Evolutionary conservation across 805 yeast genomes (phyloP), one percentile per base, ranked within the genome.

Genomic region (Wickerhamomyces chaumierensis): DNA sequence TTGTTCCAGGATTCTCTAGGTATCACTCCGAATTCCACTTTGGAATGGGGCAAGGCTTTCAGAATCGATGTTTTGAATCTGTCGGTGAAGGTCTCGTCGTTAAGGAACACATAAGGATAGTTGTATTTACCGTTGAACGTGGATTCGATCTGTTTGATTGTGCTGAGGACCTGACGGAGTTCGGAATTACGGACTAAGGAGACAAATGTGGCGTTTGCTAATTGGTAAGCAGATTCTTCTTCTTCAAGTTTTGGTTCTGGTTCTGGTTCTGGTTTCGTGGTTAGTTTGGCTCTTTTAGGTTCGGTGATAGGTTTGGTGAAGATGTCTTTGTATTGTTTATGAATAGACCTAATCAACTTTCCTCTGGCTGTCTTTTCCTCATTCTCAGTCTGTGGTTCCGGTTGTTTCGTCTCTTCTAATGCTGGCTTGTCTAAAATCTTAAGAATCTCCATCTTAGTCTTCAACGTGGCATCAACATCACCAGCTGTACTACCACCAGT

Each of bases 91-190:
- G 76, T 76, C 39, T 61, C 64, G 51, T 86, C 94, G 52, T 84
- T 85, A 31, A 85, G 53, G 42, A 85, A 81, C 2, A 84, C 83
- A 62, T 85, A 85, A 0, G 95, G 94, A 53, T 85, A 85, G 36
- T 71, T 68, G 57, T 78, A 85, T 49, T 81, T 81, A 19, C 58
- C 44, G 53, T 85, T 85, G 63, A 84, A 85, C 2, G 61, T 66
- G 19, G 55, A 54, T 52, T 85, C 94, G 29, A 86, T 69, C 44
- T 69, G 73, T 39, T 52, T 53, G 43, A 86, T 74, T 1, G 94
- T 71, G 11, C 48, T 45, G 1, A 72, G 49, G 9, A 84, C 64
- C 1, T 57, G 66, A 0, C 47, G 47, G 16, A 69, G 52, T 49
- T 85, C 95, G 6, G 67, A 51, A 51, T 84, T 82, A 42, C 87